Base-by-base conservation (phyloP, 2,329 filamentous ascomycete species). In the Cadophora sp. region DNA sequence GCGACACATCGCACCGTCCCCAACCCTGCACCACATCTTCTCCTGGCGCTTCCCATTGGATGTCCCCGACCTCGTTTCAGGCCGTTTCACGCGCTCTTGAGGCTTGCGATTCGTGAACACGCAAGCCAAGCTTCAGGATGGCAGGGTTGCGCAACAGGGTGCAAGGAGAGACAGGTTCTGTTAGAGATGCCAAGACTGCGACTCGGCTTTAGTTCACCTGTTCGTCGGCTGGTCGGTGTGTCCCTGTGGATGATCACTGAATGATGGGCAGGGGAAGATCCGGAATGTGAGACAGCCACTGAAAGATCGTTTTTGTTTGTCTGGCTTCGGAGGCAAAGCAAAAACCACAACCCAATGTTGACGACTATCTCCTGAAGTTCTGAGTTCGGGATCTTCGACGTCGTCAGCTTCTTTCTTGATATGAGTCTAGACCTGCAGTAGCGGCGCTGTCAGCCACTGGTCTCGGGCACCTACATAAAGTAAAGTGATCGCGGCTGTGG, bases 131-230 rank as follows among this genome's bases (percentile, higher is more conserved):
- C 41, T 36, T 45, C 58, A 60, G 27, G 43, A 33, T 48, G 14
- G 24, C 58, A 33, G 43, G 58, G 27, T 5, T 30, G 11, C 58
- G 22, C 58, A 60, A 33, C 39, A 45, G 24, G 18, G 16, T 45
- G 20, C 39, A 59, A 59, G 14, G 22, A 59, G 56, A 60, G 58
- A 60, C 58, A 60, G 4, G 41, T 6, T 33, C 24, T 60, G 58
- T 60, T 48, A 45, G 58, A 60, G 41, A 60, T 60, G 43, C 58
- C 58, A 60, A 60, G 58, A 47, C 16, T 48, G 24, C 22, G 58
- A 60, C 58, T 47, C 58, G 24, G 58, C 41, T 60, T 60, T 22
- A 48, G 14, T 60, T 45, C 18, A 36, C 58, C 41, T 60, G 24
- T 47, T 60, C 24, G 24, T 45, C 39, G 22, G 11, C 20, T 59